Evolutionary conservation across 208 protist genomes (phyloP), one percentile per base, ranked within the genome.

Genomic region (Trypanosoma cruzi): DNA sequence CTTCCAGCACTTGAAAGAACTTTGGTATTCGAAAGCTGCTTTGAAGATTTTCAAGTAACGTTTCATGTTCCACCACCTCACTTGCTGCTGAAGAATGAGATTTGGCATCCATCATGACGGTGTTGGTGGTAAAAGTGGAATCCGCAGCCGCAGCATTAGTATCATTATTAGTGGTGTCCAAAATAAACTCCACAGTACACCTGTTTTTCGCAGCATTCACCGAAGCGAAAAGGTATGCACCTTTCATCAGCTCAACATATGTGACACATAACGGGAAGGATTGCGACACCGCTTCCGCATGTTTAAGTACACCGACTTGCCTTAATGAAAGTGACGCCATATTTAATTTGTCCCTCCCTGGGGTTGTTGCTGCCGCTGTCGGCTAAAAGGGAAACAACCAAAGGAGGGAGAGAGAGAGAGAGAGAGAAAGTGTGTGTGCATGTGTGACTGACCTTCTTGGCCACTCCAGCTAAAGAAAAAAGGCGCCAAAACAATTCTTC

Each of bases 1-100:
- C 86, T 46, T 94, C 73, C 2, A 91, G 42, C 5, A 94, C 67
- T 24, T 91, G 71, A 66, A 94, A 81, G 13, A 82, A 50, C 29
- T 75, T 80, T 3, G 85, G 77, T 10, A 82, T 54, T 7, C 83
- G 76, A 73, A 93, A 93, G 2, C 24, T 68, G 16, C 62, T 54
- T 16, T 62, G 64, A 5, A 93, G 71, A 8, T 66, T 61, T 18
- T 36, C 63, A 26, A 77, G 31, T 22, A 52, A 52, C 48, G 8
- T 6, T 18, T 53, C n/a, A 4, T 66, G 4, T 16, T 62, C 36
- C n/a, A 26, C 40, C 11, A 37, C 18, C 36, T 28, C 44, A 63
- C 53, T 59, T 28, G 10, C 34, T 55, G 26, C 8, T 40, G 56
- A 53, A 16, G 36, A 4, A 6, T 18, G 10, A 50, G 29, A 32